Evolutionary conservation across 352 stramenopile genomes (phyloP).

Genomic region (Phytophthora pini): DNA sequence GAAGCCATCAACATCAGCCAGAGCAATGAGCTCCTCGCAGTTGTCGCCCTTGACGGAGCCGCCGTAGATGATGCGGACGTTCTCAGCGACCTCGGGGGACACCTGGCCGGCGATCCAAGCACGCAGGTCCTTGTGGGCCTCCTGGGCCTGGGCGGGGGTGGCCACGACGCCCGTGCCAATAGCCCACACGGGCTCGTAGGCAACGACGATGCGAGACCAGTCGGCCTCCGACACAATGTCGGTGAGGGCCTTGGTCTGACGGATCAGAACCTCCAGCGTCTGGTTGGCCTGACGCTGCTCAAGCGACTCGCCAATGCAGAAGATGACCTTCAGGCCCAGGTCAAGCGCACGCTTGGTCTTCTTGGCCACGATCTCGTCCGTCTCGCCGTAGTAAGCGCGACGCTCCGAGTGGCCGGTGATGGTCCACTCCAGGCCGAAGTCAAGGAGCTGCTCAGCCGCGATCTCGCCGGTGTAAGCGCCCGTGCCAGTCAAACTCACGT

Average conservation of each 20-base stretch:
- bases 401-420: constrained; percentile 92
- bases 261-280: constrained; percentile 89
- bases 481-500: constrained; percentile 83
- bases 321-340: constrained; percentile 90
- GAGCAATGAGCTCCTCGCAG: constrained; percentile 81
- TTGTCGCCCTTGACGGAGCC: constrained; percentile 90
- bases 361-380: constrained; percentile 90
- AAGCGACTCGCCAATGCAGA: constrained; percentile 96
- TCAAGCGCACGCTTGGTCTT: constrained; percentile 89
- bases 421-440: constrained; percentile 63
- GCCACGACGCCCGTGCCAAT: constrained; percentile 95
- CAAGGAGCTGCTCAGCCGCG: constrained; percentile 89
- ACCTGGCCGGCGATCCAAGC: constrained; percentile 68
- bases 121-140: constrained; percentile 81
- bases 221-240: constrained; percentile 82
- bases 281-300: constrained; percentile 84
- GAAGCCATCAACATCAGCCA: constrained; percentile 88
- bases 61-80: constrained; percentile 87
- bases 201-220: constrained; percentile 88
- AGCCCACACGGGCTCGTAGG: constrained; percentile 96
- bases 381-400: constrained; percentile 85
- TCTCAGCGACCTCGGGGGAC: constrained; percentile 56
- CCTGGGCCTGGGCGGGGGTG: constrained; percentile 93
- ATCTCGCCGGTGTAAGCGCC: constrained; percentile 95
- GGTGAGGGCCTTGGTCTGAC: constrained; percentile 93